Conservation (phyloP, 1,139 yeast species). For the Debaryomyces fabryi region DNA sequence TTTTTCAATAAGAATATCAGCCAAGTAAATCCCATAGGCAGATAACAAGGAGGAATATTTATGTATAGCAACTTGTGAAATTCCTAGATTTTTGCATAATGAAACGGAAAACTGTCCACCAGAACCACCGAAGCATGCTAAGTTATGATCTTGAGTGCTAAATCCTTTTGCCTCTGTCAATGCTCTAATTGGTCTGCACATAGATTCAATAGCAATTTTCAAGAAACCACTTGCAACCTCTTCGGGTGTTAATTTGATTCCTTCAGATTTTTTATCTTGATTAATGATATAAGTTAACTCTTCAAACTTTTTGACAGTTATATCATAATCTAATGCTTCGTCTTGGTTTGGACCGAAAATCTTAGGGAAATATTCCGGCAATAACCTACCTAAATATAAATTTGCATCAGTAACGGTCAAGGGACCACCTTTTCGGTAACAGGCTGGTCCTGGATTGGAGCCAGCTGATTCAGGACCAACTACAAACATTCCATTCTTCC, state of each 20-base stretch:
- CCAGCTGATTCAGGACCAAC: conserved; percentile 60
- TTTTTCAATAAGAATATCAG: conserved; percentile 58
- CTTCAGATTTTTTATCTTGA: conserved; percentile 27
- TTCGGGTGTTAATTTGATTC: conserved; percentile 32
- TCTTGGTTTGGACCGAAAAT: conserved; percentile 54
- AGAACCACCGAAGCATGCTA: conserved; percentile 61
- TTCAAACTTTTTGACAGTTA: conserved; percentile 36
- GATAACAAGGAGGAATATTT: conserved; percentile 57
- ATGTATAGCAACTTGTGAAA: conserved; percentile 49
- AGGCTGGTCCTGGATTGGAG: conserved; percentile 60
- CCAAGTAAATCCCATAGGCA: conserved; percentile 59
- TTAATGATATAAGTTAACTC: conserved; percentile 42
- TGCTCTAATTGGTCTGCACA: conserved; percentile 60
- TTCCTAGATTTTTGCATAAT: conserved; percentile 52
- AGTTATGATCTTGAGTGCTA: conserved; percentile 44
- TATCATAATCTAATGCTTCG: conserved; percentile 43
- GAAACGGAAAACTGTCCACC: conserved; percentile 61
- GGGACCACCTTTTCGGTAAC: conserved; percentile 57
- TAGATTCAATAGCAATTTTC: conserved; percentile 56
- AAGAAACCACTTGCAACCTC: conserved; percentile 57
- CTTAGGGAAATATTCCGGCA: conserved; percentile 50
- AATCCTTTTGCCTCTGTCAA: conserved; percentile 59
- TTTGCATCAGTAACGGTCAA: conserved; percentile 57
- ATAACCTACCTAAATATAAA: conserved; percentile 46
- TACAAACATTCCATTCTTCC: conserved; percentile 49